Evolutionary conservation across 1,284 basidiomycete genomes (phyloP).

Genomic region (Phaffia rhodozyma): DNA sequence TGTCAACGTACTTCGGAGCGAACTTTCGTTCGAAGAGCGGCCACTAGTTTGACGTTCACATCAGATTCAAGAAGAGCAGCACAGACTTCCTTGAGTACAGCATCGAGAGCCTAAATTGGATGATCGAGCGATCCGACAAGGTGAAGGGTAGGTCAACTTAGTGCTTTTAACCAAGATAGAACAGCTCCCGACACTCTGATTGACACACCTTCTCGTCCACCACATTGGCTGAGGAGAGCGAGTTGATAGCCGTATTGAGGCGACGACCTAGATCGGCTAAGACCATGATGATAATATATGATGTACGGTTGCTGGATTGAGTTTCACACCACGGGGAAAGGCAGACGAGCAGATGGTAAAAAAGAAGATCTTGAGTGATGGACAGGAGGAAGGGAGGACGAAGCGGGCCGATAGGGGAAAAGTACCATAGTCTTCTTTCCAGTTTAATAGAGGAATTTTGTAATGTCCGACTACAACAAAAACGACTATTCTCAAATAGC

Average conservation of each 20-base stretch:
- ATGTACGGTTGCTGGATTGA: too few species aligned
- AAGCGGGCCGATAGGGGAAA: too few species aligned
- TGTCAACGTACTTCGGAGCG: constrained; percentile 57
- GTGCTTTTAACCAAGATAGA: constrained; percentile 6
- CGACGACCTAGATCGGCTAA: constrained; percentile 88
- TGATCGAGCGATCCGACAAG: constrained; percentile 20
- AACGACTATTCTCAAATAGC: too few species aligned
- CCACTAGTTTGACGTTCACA: constrained; percentile 94
- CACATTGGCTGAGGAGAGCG: constrained; percentile 70
- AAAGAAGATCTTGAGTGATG: too few species aligned
- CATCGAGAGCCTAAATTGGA: constrained; percentile 66
- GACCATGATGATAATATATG: constrained; percentile 55
- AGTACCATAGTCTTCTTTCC: too few species aligned
- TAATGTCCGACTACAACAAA: too few species aligned
- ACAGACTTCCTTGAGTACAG: constrained; percentile 87
- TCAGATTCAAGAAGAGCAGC: constrained; percentile 89
- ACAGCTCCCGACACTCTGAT: background rate
- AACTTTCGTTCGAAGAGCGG: constrained; percentile 74
- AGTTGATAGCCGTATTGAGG: constrained; percentile 85
- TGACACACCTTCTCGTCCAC: constrained; percentile 70
- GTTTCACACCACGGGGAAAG: too few species aligned
- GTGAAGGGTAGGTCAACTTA: constrained; percentile 17
- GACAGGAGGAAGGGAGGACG: too few species aligned
- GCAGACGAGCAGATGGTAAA: too few species aligned
- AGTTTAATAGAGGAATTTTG: too few species aligned